These are phyloP conservation scores for Myriosclerotinia curreyana DNA, from an alignment of 2,329 filamentous ascomycete genomes.

Conservation along the genomic window DNA sequence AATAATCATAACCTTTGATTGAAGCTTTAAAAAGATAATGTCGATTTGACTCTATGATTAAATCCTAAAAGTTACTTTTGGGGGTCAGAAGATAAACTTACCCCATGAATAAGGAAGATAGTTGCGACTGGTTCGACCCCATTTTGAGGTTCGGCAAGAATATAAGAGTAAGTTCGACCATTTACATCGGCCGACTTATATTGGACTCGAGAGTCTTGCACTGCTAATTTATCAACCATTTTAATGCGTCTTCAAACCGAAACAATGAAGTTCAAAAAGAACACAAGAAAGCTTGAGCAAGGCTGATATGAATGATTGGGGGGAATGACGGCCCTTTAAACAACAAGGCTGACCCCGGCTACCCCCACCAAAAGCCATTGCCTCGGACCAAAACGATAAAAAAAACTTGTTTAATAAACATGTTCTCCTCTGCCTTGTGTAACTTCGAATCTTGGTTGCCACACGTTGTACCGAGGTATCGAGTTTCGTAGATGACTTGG, in stretches of 20 bases:
- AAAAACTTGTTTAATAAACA: background rate
- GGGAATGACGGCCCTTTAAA: background rate
- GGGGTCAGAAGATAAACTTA: background rate
- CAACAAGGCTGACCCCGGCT: conserved; percentile 9
- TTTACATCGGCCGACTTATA: conserved; percentile 62
- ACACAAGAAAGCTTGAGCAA: background rate
- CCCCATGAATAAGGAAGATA: conserved; percentile 54
- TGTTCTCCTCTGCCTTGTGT: background rate
- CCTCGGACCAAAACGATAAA: background rate
- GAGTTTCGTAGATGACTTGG: background rate
- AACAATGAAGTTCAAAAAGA: background rate
- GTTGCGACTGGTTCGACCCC: conserved; percentile 49
- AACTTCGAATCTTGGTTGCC: background rate
- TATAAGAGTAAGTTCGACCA: conserved; percentile 67
- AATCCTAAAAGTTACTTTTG: background rate
- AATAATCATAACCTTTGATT: background rate
- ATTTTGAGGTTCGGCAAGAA: conserved; percentile 47
- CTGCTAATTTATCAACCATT: conserved; percentile 59
- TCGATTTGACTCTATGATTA: background rate
- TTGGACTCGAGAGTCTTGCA: conserved; percentile 63
- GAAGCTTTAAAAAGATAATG: background rate
- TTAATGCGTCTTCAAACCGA: background rate
- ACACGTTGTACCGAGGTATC: background rate
- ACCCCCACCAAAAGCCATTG: background rate
- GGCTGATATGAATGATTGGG: conserved; percentile 3